Percentiles rank a stretch among this genome's conserved stretches.
Conservation (phyloP, 83 land plant species). For the Thuja plicata region DNA sequence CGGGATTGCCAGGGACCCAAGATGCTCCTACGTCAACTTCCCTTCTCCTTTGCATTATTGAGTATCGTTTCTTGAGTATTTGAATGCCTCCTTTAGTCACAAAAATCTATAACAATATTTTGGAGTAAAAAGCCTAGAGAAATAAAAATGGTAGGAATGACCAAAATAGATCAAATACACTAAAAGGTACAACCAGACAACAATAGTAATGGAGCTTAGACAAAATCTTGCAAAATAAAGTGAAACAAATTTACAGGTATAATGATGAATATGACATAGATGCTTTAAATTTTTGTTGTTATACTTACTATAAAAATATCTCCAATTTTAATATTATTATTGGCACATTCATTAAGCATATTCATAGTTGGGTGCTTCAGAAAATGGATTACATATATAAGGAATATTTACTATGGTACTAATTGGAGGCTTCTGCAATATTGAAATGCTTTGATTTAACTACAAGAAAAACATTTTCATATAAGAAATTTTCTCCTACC, state of each 20-base stretch:
- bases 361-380: constrained; percentile 38
- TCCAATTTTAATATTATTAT: constrained; percentile 33
- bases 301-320: constrained; percentile 19
- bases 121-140: too few species aligned
- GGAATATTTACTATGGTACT: background rate
- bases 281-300: background rate
- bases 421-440: constrained; percentile 4
- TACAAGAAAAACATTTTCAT: background rate
- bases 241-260: background rate
- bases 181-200: too few species aligned
- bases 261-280: background rate
- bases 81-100: constrained; percentile 23
- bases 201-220: background rate
- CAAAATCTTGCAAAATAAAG: constrained; percentile 8
- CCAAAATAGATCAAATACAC: too few species aligned
- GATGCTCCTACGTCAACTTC: too few species aligned
- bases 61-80: constrained; percentile 24
- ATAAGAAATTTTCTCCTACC: background rate
- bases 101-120: too few species aligned
- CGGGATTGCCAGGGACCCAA: too few species aligned
- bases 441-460: constrained; percentile 45
- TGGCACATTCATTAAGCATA: constrained; percentile 39
- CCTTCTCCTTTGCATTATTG: constrained; percentile 25
- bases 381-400: constrained; percentile 53
- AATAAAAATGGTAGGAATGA: too few species aligned